These are phyloP conservation scores for Dissophora globulifera DNA, from an alignment of 192 early-diverging fungal species.

Conservation along the genomic window DNA sequence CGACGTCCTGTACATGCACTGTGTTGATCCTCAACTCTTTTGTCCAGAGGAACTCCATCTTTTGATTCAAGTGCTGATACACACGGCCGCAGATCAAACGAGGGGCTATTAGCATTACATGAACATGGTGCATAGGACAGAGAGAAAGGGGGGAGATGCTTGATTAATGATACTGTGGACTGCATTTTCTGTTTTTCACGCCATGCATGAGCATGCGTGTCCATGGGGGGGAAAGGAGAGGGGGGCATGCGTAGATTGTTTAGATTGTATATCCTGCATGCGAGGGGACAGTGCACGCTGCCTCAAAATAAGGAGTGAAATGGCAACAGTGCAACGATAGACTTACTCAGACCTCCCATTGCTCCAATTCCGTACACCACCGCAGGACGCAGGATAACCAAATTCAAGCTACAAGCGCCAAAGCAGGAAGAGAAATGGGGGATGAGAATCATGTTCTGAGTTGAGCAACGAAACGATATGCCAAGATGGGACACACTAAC, in stretches of 20 bases:
- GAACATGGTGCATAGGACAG: neutral
- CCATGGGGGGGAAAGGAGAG: too few relatives aligned
- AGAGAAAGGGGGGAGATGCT: neutral
- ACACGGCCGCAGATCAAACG: conserved; percentile 93
- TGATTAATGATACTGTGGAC: too few relatives aligned
- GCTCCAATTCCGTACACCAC: conserved; percentile 92
- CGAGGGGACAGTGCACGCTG: neutral
- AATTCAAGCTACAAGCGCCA: conserved; percentile 67
- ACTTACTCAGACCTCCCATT: conserved; percentile 78
- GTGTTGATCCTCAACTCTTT: conserved; percentile 92
- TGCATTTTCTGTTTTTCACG: too few relatives aligned
- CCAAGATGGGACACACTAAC: too few relatives aligned
- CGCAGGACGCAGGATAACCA: conserved; percentile 88
- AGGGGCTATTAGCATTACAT: conserved; percentile 70
- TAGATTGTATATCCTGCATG: conserved; percentile 6
- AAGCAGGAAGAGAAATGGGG: neutral
- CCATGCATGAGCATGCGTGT: neutral
- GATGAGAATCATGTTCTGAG: neutral
- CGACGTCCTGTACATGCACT: conserved; percentile 92
- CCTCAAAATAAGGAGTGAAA: neutral
- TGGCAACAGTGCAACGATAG: neutral
- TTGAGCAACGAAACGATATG: too few relatives aligned
- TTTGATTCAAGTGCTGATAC: conserved; percentile 79
- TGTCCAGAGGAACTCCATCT: conserved; percentile 96
- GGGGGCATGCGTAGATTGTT: too few relatives aligned